A percentile compares a stretch with the other conserved stretches of the same genome.
phyloP scores from a whole-genome alignment of 2,329 filamentous ascomycete genomes.

The Arthrobotrys sinensis region DNA sequence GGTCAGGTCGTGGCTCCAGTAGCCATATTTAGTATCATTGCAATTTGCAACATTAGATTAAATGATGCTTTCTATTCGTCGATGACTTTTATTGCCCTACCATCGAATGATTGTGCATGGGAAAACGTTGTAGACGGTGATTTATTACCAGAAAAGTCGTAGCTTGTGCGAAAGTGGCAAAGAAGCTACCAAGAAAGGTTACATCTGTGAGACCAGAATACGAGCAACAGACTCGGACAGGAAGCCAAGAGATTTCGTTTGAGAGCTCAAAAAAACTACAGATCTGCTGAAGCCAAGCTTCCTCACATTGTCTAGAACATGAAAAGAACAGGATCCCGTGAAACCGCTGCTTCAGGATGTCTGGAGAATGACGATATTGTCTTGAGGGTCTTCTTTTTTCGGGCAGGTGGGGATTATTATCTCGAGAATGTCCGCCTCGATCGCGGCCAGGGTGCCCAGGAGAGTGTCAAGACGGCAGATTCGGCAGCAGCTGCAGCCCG shows the following conservation, averaged over 20 bases:
- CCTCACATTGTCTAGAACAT: background rate
- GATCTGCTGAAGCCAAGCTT: conserved; percentile 1
- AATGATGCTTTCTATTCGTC: background rate
- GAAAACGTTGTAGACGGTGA: background rate
- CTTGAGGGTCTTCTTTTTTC: background rate
- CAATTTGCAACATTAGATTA: background rate
- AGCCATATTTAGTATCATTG: conserved; percentile 20
- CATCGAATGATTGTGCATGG: background rate
- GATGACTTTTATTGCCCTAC: background rate
- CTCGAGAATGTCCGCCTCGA: too few relatives aligned
- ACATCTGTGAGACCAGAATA: conserved; percentile 14
- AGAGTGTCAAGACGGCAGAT: conserved; percentile 19
- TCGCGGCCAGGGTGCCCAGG: background rate
- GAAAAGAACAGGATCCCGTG: background rate
- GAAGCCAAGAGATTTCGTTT: conserved; percentile 14
- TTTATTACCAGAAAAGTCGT: background rate
- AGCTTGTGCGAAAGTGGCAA: conserved; percentile 6
- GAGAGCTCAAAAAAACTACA: background rate
- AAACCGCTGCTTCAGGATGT: background rate
- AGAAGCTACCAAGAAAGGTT: conserved; percentile 22
- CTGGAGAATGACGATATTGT: conserved; percentile 12
- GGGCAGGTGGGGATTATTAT: background rate
- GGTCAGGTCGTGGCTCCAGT: conserved; percentile 17
- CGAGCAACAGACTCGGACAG: background rate
- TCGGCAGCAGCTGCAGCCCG: conserved; percentile 25